These are phyloP conservation scores for Collybia mongolica DNA, from an alignment of 768 basidiomycete genomes.

Conservation along the genomic window DNA sequence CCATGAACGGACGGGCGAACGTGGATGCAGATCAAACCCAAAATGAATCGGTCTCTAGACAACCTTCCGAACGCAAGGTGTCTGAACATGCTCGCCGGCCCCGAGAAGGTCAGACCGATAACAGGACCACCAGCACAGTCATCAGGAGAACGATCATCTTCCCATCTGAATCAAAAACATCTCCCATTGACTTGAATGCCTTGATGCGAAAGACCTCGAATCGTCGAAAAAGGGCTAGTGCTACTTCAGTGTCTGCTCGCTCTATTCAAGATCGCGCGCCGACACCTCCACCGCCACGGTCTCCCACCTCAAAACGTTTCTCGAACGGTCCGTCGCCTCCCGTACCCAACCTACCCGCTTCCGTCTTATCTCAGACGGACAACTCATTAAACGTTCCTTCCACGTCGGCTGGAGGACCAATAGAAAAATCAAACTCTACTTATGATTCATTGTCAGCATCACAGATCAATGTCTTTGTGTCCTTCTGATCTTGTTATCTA, in stretches of 20 bases:
- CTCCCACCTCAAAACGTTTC: constrained; percentile 54
- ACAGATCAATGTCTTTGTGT: neutral
- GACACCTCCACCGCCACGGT: constrained; percentile 80
- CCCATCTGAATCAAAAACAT: constrained; percentile 62
- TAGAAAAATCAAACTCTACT: constrained; percentile 67
- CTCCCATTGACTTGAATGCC: constrained; percentile 55
- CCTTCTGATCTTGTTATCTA: constrained; percentile 17
- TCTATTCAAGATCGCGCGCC: constrained; percentile 82
- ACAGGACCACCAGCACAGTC: constrained; percentile 41
- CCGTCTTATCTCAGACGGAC: constrained; percentile 43
- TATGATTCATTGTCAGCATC: constrained; percentile 76
- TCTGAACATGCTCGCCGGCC: constrained; percentile 38
- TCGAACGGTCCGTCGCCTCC: constrained; percentile 68
- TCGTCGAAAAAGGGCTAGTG: constrained; percentile 64
- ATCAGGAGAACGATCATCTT: constrained; percentile 80
- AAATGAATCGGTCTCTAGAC: constrained; percentile 31
- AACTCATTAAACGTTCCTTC: constrained; percentile 36
- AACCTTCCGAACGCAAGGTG: constrained; percentile 31
- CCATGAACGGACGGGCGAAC: constrained; percentile 20
- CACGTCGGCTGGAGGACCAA: constrained; percentile 34
- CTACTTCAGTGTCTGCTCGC: constrained; percentile 58
- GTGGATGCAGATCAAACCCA: constrained; percentile 18
- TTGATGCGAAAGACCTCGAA: constrained; percentile 55
- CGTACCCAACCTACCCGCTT: constrained; percentile 59
- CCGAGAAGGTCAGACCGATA: constrained; percentile 36